Evolutionary conservation across 2,329 filamentous ascomycete genomes (phyloP), one percentile per base, ranked within the genome.

Genomic region (Diaporthe sp.): DNA sequence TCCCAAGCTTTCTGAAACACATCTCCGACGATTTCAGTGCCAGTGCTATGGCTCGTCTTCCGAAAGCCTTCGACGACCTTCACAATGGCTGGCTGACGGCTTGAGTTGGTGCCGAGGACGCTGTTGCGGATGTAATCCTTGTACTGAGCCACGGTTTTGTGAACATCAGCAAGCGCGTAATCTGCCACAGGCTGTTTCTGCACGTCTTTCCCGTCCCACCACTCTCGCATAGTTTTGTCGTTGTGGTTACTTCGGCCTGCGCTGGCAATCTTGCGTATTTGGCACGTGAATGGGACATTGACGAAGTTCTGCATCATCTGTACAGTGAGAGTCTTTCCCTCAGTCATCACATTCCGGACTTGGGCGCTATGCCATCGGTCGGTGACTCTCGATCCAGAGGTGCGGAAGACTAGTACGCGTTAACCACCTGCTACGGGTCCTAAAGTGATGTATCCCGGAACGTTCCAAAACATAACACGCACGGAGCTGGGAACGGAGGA

Each of bases 301-400:
- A 82, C 85, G 22, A 86, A 78, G 2, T 83, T 84, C 54, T 86
- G 83, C 2, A 80, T 78, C 50, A 89, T 80, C 15, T 82, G 70
- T 35, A 89, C 85, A 17, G 78, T 80, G 35, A 80, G 78, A 6
- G 82, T 57, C 0, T 77, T 71, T 0, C 79, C 74, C 38, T 77
- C 76, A 7, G 77, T 57, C 38, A 77, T 76, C 1, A 89, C 79
- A 70, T 89, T 83, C 52, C 81, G 81, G 75, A 88, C 82, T 38
- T 83, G 79, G 6, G 82, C 83, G 8, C 84, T 84, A 1, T 77
- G 61, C 85, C 86, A 88, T 30, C 87, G 82, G 4, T 77, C 75
- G 0, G 88, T 89, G 35, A 89, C 81, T 2, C 81, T 77, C 19
- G 88, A 81, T 1, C 86, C 86, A 6, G 85, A 84, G 1, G 79